Conservation (phyloP, 441 rosid genomes). For the Corymbia calophylla region DNA sequence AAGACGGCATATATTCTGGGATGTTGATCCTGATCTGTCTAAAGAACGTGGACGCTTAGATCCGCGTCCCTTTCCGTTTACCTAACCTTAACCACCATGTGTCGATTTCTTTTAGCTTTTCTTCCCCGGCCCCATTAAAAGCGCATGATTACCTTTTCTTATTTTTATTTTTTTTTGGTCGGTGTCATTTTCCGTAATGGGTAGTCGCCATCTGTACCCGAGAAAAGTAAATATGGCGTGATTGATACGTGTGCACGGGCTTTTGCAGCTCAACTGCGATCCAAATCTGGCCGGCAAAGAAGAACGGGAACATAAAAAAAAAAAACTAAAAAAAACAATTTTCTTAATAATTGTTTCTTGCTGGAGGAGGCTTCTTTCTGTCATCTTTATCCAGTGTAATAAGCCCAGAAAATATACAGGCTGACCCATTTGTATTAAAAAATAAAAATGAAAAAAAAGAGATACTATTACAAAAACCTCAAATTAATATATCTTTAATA, state of each 20-base stretch:
- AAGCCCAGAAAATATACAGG: no score
- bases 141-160: neutral
- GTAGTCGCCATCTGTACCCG: neutral
- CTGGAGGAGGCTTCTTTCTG: neutral
- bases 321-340: neutral
- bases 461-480: no score
- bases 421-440: neutral
- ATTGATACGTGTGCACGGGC: neutral
- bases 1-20: neutral
- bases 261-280: neutral
- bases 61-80: neutral
- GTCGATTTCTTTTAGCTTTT: neutral
- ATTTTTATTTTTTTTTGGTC: neutral
- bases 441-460: neutral
- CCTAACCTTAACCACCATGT: neutral
- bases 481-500: no score
- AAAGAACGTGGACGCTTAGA: neutral
- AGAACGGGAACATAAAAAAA: neutral
- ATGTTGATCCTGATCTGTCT: neutral
- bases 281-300: neutral
- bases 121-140: neutral
- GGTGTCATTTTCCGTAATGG: neutral
- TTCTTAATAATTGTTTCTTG: neutral
- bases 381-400: neutral
- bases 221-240: neutral